These are phyloP conservation scores for Trichoderma asperelloides DNA, from an alignment of 495 filamentous ascomycete genomes.

Conservation along the genomic window DNA sequence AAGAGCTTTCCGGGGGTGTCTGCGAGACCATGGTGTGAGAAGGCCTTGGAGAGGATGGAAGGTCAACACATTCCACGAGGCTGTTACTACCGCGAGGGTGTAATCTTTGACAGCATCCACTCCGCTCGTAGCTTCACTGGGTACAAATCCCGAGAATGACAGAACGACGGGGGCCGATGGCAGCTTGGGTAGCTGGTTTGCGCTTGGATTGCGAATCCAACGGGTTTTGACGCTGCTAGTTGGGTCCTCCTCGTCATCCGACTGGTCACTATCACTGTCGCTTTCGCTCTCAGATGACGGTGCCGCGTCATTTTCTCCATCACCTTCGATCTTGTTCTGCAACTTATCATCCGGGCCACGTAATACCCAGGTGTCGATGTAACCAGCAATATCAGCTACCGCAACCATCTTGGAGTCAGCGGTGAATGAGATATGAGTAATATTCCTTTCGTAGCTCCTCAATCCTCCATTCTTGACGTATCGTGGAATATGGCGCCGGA, in stretches of 20 bases:
- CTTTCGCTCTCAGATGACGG: constrained; percentile 20
- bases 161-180: constrained; percentile 48
- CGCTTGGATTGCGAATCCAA: constrained; percentile 60
- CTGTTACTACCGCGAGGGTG: constrained; percentile 65
- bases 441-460: constrained; percentile 67
- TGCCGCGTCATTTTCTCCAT: constrained; percentile 17
- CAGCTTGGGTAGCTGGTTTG: constrained; percentile 68
- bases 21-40: constrained; percentile 74
- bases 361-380: constrained; percentile 78
- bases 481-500: constrained; percentile 46
- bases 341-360: constrained; percentile 36
- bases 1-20: constrained; percentile 66
- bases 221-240: neutral
- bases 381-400: constrained; percentile 71
- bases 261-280: constrained; percentile 18
- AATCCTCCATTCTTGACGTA: constrained; percentile 55
- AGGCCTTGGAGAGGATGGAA: constrained; percentile 66
- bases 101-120: constrained; percentile 32
- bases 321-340: constrained; percentile 14
- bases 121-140: constrained; percentile 22
- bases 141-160: constrained; percentile 49
- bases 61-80: constrained; percentile 63
- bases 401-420: constrained; percentile 70
- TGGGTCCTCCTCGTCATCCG: constrained; percentile 26
- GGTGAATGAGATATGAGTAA: constrained; percentile 71